Conservation (phyloP, 2,329 filamentous ascomycete genomes). For the Chaetomiaceae sp. region DNA sequence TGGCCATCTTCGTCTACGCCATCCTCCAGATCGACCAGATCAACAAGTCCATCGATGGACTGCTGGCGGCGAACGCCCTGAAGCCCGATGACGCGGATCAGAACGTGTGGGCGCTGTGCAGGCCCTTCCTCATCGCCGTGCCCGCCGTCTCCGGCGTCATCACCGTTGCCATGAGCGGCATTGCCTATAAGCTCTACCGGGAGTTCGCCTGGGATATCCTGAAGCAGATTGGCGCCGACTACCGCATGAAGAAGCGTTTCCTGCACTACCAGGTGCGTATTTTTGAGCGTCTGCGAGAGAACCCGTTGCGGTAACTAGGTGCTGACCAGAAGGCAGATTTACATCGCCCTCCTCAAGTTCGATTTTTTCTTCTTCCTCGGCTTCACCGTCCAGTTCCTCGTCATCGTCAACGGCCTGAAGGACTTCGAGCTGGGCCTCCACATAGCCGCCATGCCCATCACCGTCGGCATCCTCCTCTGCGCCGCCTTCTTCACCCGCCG, state of each 20-base stretch:
- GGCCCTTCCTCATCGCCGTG: constrained; percentile 77
- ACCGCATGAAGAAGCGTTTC: constrained; percentile 94
- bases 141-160: constrained; percentile 76
- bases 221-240: constrained; percentile 96
- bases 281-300: constrained; percentile 19
- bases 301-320: no score
- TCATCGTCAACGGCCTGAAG: constrained; percentile 70
- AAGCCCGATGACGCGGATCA: constrained; percentile 25
- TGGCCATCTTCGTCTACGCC: constrained; percentile 87
- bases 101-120: constrained; percentile 63
- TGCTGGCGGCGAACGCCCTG: constrained; percentile 46
- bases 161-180: constrained; percentile 66
- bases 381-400: constrained; percentile 96
- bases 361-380: constrained; percentile 99
- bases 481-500: constrained; percentile 81
- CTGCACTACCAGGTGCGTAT: constrained; percentile 95
- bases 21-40: constrained; percentile 93
- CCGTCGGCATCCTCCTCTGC: constrained; percentile 78
- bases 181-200: constrained; percentile 94
- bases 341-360: constrained; percentile 95
- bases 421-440: constrained; percentile 80
- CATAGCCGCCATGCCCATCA: constrained; percentile 83
- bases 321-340: constrained; percentile 64
- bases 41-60: constrained; percentile 58
- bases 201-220: constrained; percentile 99